Conservation (phyloP, 176 grass and related monocot genomes). For the Areca catechu region DNA sequence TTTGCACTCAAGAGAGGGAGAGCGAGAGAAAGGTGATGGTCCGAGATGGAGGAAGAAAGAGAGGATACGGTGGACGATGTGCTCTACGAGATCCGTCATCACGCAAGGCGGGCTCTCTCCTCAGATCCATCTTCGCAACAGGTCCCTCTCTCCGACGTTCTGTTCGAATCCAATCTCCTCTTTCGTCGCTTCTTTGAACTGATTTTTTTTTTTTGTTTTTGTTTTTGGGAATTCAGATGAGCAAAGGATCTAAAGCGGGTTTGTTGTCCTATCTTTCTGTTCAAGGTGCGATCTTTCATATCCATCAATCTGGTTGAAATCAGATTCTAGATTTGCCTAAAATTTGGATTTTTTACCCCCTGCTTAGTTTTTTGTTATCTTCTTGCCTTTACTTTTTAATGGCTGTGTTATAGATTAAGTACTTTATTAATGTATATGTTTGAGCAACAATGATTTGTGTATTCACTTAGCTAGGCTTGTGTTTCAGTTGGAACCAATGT, state of each 20-base stretch:
- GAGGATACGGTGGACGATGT: slow-evolving; percentile 4
- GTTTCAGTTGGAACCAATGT: too few species aligned
- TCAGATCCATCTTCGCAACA: slow-evolving; percentile 4
- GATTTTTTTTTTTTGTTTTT: slow-evolving; percentile 6
- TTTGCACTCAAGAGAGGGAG: too few species aligned
- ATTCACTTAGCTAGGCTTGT: too few species aligned
- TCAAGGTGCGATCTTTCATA: slow-evolving; percentile 29
- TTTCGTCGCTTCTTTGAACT: background rate
- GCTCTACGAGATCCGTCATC: slow-evolving; percentile 45
- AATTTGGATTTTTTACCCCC: too few species aligned
- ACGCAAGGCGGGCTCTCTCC: slow-evolving; percentile 20
- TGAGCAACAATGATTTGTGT: too few species aligned
- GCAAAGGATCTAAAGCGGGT: slow-evolving; percentile 19
- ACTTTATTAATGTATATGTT: too few species aligned
- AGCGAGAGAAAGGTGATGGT: background rate
- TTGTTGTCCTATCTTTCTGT: slow-evolving; percentile 72
- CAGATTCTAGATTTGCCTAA: too few species aligned
- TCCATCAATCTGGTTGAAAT: too few species aligned
- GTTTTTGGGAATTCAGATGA: slow-evolving; percentile 30
- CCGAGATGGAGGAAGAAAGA: background rate
- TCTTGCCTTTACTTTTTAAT: too few species aligned
- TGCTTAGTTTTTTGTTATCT: too few species aligned
- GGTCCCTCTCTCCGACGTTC: slow-evolving; percentile 6
- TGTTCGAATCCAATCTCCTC: background rate
- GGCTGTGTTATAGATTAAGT: too few species aligned